Evolutionary conservation across 2,329 filamentous ascomycete genomes (phyloP).

Genomic region (Epichloe uncinata): DNA sequence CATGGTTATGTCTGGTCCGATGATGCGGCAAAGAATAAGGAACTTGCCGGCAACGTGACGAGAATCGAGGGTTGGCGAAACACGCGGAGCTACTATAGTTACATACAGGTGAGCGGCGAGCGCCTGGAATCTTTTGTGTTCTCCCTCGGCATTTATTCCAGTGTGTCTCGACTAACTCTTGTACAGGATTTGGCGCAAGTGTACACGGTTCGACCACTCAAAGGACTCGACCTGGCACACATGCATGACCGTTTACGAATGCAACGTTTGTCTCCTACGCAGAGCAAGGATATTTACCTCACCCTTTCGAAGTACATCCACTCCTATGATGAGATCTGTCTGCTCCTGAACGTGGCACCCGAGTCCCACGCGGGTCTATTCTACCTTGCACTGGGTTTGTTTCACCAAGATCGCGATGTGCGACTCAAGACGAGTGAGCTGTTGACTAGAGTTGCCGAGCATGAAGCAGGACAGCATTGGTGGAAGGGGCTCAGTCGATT

Average conservation of each 20-base stretch:
- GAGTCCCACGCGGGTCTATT: conserved; percentile 83
- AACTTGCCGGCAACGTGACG: conserved; percentile 82
- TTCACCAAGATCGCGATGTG: conserved; percentile 76
- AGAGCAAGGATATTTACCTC: conserved; percentile 75
- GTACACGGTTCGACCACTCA: conserved; percentile 53
- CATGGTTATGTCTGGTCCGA: conserved; percentile 95
- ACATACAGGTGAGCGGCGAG: conserved; percentile 55
- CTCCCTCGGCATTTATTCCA: not conserved
- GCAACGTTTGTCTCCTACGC: conserved; percentile 60
- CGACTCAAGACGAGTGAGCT: conserved; percentile 65
- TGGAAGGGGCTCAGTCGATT: conserved; percentile 80
- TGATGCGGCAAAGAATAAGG: conserved; percentile 64
- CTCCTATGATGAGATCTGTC: conserved; percentile 73
- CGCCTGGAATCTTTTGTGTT: too few species aligned
- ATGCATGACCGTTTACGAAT: conserved; percentile 83
- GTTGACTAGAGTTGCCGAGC: conserved; percentile 67
- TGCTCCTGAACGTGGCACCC: conserved; percentile 68
- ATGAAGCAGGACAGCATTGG: conserved; percentile 88
- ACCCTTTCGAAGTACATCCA: conserved; percentile 63
- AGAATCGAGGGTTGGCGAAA: conserved; percentile 95
- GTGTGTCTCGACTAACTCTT: not conserved
- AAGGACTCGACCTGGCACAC: conserved; percentile 77
- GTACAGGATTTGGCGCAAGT: conserved; percentile 49
- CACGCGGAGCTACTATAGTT: conserved; percentile 89
- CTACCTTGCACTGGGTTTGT: conserved; percentile 79